Conservation (phyloP, 495 filamentous ascomycete species). For the Penicillium argentinense region DNA sequence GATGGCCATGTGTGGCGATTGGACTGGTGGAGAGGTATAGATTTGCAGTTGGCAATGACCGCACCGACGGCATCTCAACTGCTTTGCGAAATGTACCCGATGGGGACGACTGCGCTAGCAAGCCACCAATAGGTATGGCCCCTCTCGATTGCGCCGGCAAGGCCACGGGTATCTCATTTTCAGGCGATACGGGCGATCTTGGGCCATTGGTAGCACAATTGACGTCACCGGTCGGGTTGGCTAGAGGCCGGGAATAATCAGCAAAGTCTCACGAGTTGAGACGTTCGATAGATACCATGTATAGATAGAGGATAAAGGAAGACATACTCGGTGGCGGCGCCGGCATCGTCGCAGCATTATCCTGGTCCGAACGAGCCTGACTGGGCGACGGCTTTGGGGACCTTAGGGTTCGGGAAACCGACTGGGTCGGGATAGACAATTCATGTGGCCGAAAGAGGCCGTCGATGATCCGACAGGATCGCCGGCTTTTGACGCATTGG, state of each 20-base stretch:
- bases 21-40: neutral
- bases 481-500: conserved; percentile 16
- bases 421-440: conserved; percentile 5
- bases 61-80: neutral
- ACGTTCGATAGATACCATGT: no score
- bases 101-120: conserved; percentile 1
- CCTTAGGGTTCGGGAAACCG: neutral
- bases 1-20: neutral
- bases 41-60: neutral
- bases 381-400: neutral
- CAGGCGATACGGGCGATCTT: neutral
- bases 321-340: no score
- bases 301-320: no score
- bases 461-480: conserved; percentile 17
- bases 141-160: neutral
- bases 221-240: neutral
- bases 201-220: neutral
- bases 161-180: neutral
- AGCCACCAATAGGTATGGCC: neutral
- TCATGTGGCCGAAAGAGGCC: conserved; percentile 17
- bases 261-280: no score
- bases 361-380: neutral
- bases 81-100: neutral
- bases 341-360: neutral
- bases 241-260: neutral